Evolutionary conservation across 2,329 filamentous ascomycete genomes (phyloP).

Genomic region (Arachnomyces sp.): DNA sequence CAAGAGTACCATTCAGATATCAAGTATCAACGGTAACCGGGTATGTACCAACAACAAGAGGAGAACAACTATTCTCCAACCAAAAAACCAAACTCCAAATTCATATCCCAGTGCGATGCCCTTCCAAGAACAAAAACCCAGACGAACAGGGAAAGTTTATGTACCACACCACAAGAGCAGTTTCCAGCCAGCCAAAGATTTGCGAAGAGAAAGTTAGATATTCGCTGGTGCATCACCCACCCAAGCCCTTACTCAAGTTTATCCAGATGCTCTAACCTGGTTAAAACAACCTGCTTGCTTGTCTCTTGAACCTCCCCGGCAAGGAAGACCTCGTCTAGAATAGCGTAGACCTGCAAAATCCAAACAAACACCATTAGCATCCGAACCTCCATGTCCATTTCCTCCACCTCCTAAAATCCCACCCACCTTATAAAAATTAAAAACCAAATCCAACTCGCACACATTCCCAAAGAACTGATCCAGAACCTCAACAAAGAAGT

Average conservation of each 20-base stretch:
- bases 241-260: conserved; percentile 65
- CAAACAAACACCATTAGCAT: conserved; percentile 5
- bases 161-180: no score
- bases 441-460: conserved; percentile 86
- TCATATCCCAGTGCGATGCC: background rate
- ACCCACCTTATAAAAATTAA: conserved; percentile 61
- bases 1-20: no score
- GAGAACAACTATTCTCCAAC: no score
- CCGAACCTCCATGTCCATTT: background rate
- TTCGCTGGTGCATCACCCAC: background rate
- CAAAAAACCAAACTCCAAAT: no score
- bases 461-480: conserved; percentile 99
- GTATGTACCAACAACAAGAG: no score
- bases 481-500: conserved; percentile 98
- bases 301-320: conserved; percentile 98
- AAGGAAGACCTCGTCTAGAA: conserved; percentile 94
- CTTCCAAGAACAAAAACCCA: background rate
- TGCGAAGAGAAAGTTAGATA: no score
- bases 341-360: conserved; percentile 72
- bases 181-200: no score
- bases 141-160: no score
- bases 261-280: conserved; percentile 86
- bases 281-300: conserved; percentile 94
- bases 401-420: background rate
- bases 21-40: no score